Evolutionary conservation across 108 stramenopile genomes (phyloP), one percentile per base, ranked within the genome.

Genomic region (Skeletonema costatum): DNA sequence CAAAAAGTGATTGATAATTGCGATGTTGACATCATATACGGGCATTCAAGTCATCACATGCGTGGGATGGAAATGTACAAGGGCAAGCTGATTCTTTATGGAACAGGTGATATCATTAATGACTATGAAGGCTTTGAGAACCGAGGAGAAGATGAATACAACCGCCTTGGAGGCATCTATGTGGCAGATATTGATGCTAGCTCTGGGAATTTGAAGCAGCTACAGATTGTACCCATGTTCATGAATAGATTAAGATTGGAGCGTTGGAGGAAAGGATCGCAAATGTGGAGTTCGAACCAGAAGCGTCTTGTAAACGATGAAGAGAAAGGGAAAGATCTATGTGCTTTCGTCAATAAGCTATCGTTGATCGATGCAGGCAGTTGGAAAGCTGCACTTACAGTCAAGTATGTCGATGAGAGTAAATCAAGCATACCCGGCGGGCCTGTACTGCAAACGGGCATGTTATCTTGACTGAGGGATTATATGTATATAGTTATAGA

Each of bases 11-110:
- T 79, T 39, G 78, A 79, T 67, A 16, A 36, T 33, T 66, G 66
- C 60, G 78, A 66, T 53, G 51, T 79, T 32, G 78, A 79, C 32
- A 17, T 79, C 9, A 58, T 74, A 21, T 67, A 66, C 21, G 78
- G 73, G 21, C 78, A 79, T 58, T 79, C 78, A 29, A 67, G 65
- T 41, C 78, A 79, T 59, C 78, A 79, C 70, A 56, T 79, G n/a
- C 38, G 64, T 39, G 78, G 78, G 4, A 67, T 79, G 41, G 78
- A 79, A 41, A 12, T 56, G 32, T 68, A 74, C 46, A 79, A 79
- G 16, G 73, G 78, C 9, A 79, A 73, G 42, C 17, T 72, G 19
- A 79, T 79, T 35, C 31, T 74, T 9, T 79, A 79, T 17, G 78
- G 78, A 12, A 39, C 64, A 19, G 78, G 78, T 1, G 78, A 79